These are phyloP conservation scores for Solanum pimpinellifolium DNA, from an alignment of 257 asterid genomes.

Conservation along the genomic window DNA sequence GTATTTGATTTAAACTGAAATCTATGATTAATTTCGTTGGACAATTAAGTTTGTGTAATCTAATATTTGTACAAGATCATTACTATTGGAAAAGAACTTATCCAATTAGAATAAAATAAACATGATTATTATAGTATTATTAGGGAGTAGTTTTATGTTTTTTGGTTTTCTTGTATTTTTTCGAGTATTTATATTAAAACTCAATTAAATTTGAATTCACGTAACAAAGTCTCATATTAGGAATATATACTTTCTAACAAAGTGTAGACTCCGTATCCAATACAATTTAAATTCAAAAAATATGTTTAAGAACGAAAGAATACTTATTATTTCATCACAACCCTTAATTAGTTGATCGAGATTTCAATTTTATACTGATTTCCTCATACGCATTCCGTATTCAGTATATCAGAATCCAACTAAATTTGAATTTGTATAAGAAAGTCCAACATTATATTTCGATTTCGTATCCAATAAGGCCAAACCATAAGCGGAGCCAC, in stretches of 20 bases:
- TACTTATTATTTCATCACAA: background rate
- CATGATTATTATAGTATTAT: background rate
- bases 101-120: background rate
- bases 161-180: no score
- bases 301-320: fast-evolving
- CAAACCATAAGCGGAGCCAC: background rate
- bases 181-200: background rate
- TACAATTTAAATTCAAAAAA: background rate
- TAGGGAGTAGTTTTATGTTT: background rate
- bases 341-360: background rate
- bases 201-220: background rate
- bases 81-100: background rate
- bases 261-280: fast-evolving
- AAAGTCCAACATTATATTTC: background rate
- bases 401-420: fast-evolving
- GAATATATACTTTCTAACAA: background rate
- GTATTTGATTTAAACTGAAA: no score
- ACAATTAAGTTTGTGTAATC: no score
- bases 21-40: no score
- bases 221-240: background rate
- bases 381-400: background rate
- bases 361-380: background rate
- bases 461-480: background rate
- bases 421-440: background rate
- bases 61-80: no score